A percentile compares a stretch with the other conserved stretches of the same genome.
Conservation (phyloP, 2,329 filamentous ascomycete genomes). For the Leptographium wingfieldii region DNA sequence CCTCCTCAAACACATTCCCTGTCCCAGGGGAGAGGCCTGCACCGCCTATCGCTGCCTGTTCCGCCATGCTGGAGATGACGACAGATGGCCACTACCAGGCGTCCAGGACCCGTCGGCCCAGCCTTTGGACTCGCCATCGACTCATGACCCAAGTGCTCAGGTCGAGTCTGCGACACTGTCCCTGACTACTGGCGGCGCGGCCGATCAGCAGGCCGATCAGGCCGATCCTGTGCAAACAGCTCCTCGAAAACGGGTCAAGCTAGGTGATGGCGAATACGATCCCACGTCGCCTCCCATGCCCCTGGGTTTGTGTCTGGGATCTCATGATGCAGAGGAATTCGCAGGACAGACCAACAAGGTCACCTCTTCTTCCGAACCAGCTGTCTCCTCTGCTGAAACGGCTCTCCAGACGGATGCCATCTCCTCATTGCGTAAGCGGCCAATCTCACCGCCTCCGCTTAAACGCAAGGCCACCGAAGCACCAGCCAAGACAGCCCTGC, state of each 20-base stretch:
- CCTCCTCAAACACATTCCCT: constrained; percentile 15
- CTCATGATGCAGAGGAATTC: background rate
- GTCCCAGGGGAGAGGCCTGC: constrained; percentile 13
- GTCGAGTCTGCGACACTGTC: background rate
- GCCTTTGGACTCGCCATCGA: background rate
- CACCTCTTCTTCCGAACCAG: background rate
- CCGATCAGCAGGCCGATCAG: background rate
- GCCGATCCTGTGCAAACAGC: background rate
- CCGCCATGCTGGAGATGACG: constrained; percentile 7
- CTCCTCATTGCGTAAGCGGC: background rate
- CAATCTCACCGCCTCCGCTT: constrained; percentile 5
- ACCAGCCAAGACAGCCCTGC: background rate
- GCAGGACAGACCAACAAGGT: background rate
- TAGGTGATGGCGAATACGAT: constrained; percentile 1
- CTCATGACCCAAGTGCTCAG: too few relatives aligned
- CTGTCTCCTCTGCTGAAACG: background rate
- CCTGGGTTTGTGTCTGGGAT: background rate
- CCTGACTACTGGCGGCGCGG: background rate
- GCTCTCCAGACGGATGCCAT: background rate
- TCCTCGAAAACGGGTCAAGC: background rate
- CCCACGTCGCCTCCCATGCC: background rate
- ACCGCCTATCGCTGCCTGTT: constrained; percentile 14
- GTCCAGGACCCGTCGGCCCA: background rate
- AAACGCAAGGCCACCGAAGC: constrained; percentile 7
- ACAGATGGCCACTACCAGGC: background rate